Percentiles rank a stretch among this genome's conserved stretches.
Evolutionary conservation across 2,329 filamentous ascomycete genomes (phyloP).

Genomic region (Nectriaceae sp.): DNA sequence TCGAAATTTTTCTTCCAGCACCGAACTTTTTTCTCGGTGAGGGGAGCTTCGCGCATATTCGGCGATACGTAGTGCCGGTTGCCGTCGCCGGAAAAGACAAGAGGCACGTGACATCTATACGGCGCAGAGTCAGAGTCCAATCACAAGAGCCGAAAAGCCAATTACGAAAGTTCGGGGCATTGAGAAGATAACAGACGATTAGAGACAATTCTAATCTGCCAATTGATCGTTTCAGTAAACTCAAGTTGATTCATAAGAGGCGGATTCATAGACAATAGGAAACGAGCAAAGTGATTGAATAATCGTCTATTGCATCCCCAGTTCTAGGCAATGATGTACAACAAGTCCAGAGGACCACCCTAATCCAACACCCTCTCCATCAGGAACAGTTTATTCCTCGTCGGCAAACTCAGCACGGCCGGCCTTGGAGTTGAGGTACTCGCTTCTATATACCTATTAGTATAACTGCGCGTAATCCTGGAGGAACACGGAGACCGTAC

Average conservation of each 20-base stretch:
- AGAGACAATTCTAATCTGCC: too few relatives aligned
- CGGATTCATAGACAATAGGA: too few relatives aligned
- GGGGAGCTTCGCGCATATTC: constrained; percentile 28
- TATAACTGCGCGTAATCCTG: neutral
- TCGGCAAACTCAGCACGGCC: constrained; percentile 60
- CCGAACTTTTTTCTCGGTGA: constrained; percentile 35
- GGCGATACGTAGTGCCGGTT: constrained; percentile 35
- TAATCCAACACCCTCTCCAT: constrained; percentile 30
- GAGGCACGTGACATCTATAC: constrained; percentile 21
- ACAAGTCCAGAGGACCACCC: constrained; percentile 33
- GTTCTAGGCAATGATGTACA: constrained; percentile 47
- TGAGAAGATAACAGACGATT: too few relatives aligned
- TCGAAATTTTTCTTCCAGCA: constrained; percentile 34
- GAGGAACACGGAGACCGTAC: constrained; percentile 52
- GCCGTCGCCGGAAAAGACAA: rapidly evolving
- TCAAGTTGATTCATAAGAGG: too few relatives aligned
- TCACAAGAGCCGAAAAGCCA: constrained; percentile 21
- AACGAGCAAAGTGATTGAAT: too few relatives aligned
- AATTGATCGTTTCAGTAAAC: too few relatives aligned
- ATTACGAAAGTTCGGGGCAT: constrained; percentile 26
- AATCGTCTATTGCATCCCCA: constrained; percentile 39
- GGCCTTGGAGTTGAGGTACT: constrained; percentile 79
- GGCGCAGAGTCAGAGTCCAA: constrained; percentile 14
- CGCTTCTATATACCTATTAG: constrained; percentile 57
- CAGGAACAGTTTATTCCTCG: constrained; percentile 44